Base-by-base conservation (phyloP, 768 basidiomycete genomes). In the Leccinum rimulosum region DNA sequence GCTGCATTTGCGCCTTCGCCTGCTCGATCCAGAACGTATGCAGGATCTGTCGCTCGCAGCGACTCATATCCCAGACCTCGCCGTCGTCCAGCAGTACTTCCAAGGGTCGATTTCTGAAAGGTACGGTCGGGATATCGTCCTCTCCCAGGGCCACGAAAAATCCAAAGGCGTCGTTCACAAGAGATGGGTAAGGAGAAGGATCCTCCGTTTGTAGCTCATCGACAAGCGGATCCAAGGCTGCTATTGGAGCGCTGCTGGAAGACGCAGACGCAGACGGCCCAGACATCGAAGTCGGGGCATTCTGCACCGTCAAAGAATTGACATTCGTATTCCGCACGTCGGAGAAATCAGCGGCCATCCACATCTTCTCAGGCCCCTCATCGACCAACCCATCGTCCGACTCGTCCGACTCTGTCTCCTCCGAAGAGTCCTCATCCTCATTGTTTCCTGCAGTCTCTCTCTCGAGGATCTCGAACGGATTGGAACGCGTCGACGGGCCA, bases 51-150 rank as follows among this genome's bases (percentile, higher is more conserved):
- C 88, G 79, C 64, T 90, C 89, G 1, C 31, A 7, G 4, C 47
- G 48, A 3, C 84, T 84, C 77, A 87, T 78, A 0, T 60, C 52
- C 88, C 88, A 90, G 19, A 87, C 73, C 31, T 75, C 67, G 1
- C 65, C 74, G 0, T 66, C 52, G 0, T 50, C 52, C 3, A 82
- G 69, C 12, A 85, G 72, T 4, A 62, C 65, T 1, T 73, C 67
- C 11, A 86, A 50, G 2, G 71, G 51, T 1, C 83, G 79, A 61
- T 74, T 40, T 12, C 66, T 57, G 0, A 57, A 49, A 4, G 83
- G 83, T 4, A 79, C 55, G 0, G 57, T 40, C 1, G 84, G 84
- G 9, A 79, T 58, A 1, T 45, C 56, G 3, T 64, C 50, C 28
- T 71, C 72, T 1, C 77, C 81, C 8, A 80, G 70, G 0, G 66